Evolutionary conservation across 805 yeast species (phyloP).

Genomic region (Yarrowia bubula): DNA sequence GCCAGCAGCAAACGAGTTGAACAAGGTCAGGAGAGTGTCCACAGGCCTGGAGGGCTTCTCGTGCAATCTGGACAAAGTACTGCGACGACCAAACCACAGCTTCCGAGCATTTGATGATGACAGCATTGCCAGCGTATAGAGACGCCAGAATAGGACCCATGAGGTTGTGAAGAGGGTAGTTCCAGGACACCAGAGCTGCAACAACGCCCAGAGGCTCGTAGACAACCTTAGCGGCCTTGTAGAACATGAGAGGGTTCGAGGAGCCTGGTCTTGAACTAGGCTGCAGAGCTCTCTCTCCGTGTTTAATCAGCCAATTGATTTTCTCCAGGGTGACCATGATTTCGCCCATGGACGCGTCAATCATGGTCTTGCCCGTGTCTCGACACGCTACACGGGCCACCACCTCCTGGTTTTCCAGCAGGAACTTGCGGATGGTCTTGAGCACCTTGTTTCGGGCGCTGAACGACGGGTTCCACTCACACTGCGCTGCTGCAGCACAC

Average conservation of each 20-base stretch:
- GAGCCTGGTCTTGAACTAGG: constrained; percentile 85
- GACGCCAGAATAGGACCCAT: constrained; percentile 91
- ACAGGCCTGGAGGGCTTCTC: constrained; percentile 66
- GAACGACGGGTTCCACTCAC: constrained; percentile 52
- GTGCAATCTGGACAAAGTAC: constrained; percentile 70
- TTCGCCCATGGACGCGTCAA: constrained; percentile 90
- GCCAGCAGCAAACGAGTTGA: constrained; percentile 85
- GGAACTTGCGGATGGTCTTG: constrained; percentile 65
- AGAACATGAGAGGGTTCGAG: constrained; percentile 75
- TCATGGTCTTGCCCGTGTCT: constrained; percentile 93
- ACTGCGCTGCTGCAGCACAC: constrained; percentile 56
- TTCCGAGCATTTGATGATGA: constrained; percentile 91
- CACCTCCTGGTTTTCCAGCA: constrained; percentile 77
- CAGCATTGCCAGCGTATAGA: constrained; percentile 85
- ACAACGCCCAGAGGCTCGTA: constrained; percentile 92
- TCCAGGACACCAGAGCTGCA: constrained; percentile 92
- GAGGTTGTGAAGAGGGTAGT: constrained; percentile 92
- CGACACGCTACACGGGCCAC: constrained; percentile 92
- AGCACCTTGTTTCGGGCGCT: constrained; percentile 68
- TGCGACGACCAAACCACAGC: constrained; percentile 93
- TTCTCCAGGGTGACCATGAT: constrained; percentile 93
- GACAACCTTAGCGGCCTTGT: constrained; percentile 89
- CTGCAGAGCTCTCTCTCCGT: constrained; percentile 72
- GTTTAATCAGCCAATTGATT: constrained; percentile 79
- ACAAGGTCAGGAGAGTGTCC: constrained; percentile 79